phyloP scores from a whole-genome alignment of 768 basidiomycete species.

The Russula emetica region DNA sequence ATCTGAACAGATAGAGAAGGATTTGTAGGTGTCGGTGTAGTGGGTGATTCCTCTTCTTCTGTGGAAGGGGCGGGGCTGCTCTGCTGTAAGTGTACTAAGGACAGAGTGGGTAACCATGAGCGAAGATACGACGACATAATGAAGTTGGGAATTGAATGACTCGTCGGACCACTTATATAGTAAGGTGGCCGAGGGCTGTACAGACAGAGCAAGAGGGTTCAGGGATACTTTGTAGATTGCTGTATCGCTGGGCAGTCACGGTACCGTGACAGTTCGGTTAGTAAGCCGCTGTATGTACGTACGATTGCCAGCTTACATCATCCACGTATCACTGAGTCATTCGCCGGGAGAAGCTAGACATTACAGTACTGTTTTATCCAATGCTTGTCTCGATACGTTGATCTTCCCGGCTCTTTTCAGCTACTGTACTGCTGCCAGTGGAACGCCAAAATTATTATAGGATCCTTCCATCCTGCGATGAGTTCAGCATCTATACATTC shows the following conservation, averaged over 20 bases:
- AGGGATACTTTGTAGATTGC: not conserved
- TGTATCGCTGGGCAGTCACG: not conserved
- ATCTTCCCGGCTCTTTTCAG: too few relatives aligned
- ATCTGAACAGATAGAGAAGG: slow-evolving; percentile 38
- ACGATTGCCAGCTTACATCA: too few relatives aligned
- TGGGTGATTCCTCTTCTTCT: slow-evolving; percentile 35
- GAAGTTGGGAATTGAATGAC: not conserved
- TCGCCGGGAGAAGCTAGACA: too few relatives aligned
- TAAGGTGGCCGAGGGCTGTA: not conserved
- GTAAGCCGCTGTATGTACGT: too few relatives aligned
- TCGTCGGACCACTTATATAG: not conserved
- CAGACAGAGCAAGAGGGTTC: not conserved
- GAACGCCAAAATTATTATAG: too few relatives aligned
- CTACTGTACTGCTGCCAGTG: too few relatives aligned
- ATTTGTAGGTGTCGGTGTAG: slow-evolving; percentile 42
- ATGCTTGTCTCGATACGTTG: too few relatives aligned
- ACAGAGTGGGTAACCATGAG: slow-evolving; percentile 23
- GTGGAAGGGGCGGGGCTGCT: slow-evolving; percentile 23
- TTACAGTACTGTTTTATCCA: too few relatives aligned
- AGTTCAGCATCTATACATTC: too few relatives aligned
- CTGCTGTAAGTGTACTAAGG: not conserved
- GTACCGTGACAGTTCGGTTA: too few relatives aligned
- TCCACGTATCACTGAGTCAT: too few relatives aligned
- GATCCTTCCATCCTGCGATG: too few relatives aligned
- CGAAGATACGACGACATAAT: slow-evolving; percentile 26